Evolutionary conservation across 768 basidiomycete species (phyloP), one percentile per base, ranked within the genome.

Genomic region (Rhizopogon roseolus): DNA sequence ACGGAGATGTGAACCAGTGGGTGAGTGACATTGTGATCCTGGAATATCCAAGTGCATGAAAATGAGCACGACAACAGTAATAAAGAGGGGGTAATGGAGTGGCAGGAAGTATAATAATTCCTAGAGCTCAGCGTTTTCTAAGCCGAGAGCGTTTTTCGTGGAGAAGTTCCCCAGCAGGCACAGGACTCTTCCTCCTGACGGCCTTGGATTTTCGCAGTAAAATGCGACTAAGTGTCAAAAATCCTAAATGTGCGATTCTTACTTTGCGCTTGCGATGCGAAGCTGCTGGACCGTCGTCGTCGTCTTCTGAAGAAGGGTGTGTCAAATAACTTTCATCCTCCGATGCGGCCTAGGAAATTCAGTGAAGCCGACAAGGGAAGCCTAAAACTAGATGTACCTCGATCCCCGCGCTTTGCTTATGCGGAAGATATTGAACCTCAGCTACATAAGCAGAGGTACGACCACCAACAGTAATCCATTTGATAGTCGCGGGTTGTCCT

Each of bases 401-500:
- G 6, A 25, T 50, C 34, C 25, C 28, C 28, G 10, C 1, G 41
- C 25, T 54, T 7, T 34, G 53, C 27, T 53, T 57, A 28, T 50
- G 17, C 27, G 69, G 54, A 14, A 72, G 63, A 28, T 64, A 61
- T 64, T 90, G 89, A 9, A 90, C 69, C 66, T 90, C 81, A 11
- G 64, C 62, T 7, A 90, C 82, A 59, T 77, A 85, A 13, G 89
- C 89, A 3, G 88, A 88, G 7, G 89, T 90, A 14, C 88, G 76
- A 3, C 89, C 88, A 16, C 86, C 87, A 7, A 92, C 85, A 5
- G 82, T 88, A 51, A 86, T 65, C 79, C 84, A 91, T 60, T 79
- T 81, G 53, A 91, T 81, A 7, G 85, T 88, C 1, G 86, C 90
- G n/a, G 76, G 77, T 53, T 76, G 70, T 5, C 88, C 90, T 51